Percentiles rank a stretch among this genome's conserved stretches.
Conservation (phyloP, 768 basidiomycete genomes). For the Kwoniella sp. region DNA sequence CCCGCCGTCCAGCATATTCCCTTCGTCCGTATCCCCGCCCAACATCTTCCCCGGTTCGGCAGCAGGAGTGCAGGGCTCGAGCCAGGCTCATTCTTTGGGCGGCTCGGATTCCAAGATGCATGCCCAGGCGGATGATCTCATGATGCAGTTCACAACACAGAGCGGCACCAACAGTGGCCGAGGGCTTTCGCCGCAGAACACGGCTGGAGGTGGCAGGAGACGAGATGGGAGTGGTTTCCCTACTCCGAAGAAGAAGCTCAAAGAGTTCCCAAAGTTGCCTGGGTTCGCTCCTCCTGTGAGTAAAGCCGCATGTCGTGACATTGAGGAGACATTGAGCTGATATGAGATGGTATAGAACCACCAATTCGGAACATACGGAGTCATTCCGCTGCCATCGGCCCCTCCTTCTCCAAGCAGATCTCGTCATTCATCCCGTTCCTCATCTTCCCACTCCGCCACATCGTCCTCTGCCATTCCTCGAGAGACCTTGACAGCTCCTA, state of each 20-base stretch:
- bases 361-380: slow-evolving; percentile 88
- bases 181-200: slow-evolving; percentile 32
- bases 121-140: slow-evolving; percentile 12
- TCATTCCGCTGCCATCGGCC: slow-evolving; percentile 62
- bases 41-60: slow-evolving; percentile 16
- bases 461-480: slow-evolving; percentile 86
- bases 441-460: slow-evolving; percentile 83
- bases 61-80: not conserved
- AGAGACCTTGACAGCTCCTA: slow-evolving; percentile 82
- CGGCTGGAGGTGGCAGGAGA: slow-evolving; percentile 22
- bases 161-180: slow-evolving; percentile 14
- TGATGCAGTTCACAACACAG: slow-evolving; percentile 6
- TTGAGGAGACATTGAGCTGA: slow-evolving; percentile 2
- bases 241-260: slow-evolving; percentile 37
- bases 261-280: slow-evolving; percentile 77
- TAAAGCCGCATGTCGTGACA: not conserved
- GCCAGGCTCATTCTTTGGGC: not conserved
- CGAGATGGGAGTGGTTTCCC: slow-evolving; percentile 1
- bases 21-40: slow-evolving; percentile 34
- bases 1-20: slow-evolving; percentile 36
- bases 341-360: slow-evolving; percentile 64
- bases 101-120: not conserved
- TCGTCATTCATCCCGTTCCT: slow-evolving; percentile 29
- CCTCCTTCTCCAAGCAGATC: slow-evolving; percentile 63
- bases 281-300: slow-evolving; percentile 85